These are phyloP conservation scores for Blastobotrys robertii DNA, from an alignment of 805 yeast species.

Conservation along the genomic window DNA sequence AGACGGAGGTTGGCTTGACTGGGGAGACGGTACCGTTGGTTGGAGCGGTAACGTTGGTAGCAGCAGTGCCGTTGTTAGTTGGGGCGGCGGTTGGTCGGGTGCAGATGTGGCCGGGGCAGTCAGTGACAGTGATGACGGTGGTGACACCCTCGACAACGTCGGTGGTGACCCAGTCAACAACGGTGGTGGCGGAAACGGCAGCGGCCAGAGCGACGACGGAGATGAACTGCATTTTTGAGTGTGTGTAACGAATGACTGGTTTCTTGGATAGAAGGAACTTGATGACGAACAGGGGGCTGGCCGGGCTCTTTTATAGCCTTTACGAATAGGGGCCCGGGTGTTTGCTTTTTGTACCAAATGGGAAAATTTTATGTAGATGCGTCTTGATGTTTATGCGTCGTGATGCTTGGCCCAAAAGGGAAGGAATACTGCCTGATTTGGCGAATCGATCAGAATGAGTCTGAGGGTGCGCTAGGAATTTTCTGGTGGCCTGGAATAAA, in stretches of 20 bases:
- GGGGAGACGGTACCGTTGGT: background rate
- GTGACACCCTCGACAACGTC: constrained; percentile 6
- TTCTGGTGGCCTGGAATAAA: too few species aligned
- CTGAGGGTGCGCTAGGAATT: too few species aligned
- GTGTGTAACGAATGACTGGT: constrained; percentile 4
- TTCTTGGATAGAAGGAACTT: background rate
- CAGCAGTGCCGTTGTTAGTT: constrained; percentile 1
- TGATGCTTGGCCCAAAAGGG: too few species aligned
- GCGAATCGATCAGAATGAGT: too few species aligned
- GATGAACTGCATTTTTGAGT: constrained; percentile 11
- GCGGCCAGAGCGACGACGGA: constrained; percentile 7
- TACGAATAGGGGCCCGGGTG: background rate
- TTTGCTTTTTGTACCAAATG: background rate
- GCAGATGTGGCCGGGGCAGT: constrained; percentile 4
- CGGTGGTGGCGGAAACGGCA: constrained; percentile 8
- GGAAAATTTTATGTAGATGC: background rate
- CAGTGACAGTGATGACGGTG: constrained; percentile 6
- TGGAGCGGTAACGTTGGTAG: background rate
- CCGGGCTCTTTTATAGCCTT: background rate
- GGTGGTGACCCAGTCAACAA: constrained; percentile 4
- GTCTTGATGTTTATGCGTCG: too few species aligned
- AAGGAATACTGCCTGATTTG: too few species aligned
- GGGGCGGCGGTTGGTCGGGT: background rate
- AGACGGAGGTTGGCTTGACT: too few species aligned
- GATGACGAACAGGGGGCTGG: background rate